Base-by-base conservation (phyloP, 805 yeast species). In the Kazachstania kunashirensis region DNA sequence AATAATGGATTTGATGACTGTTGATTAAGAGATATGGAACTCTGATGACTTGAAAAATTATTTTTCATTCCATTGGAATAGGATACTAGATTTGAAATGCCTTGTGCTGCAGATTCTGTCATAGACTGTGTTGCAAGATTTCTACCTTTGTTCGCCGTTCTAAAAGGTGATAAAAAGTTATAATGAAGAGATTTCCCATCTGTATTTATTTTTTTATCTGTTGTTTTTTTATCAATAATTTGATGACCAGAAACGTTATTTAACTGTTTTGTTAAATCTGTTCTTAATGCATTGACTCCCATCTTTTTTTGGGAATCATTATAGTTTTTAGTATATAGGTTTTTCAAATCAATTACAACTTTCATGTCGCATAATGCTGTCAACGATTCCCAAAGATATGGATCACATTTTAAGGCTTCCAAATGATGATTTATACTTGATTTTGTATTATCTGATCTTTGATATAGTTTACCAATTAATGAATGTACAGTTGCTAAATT, bases 351-450 rank as follows among this genome's bases (percentile, higher is more conserved):
- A 14, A 85, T 68, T 40, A 72, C 72, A 14, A 80, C 84, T 10
- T 94, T 92, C 61, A 80, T 62, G 33, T 68, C 67, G 48, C 85
- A 76, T 33, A 92, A 62, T 29, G 79, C 78, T 45, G 79, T 84
- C 44, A 84, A 77, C 0, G 96, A 85, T 52, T 85, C 96, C 73
- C 92, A 85, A 28, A 85, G 68, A 52, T 67, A 84, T 13, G 94
- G 95, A 53, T 92, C 83, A 44, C 68, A 60, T 41, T 75, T 74
- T 39, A 85, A 66, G 1, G 89, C 84, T 45, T 71, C 74, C 0
- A 84, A 70, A 53, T 79, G 83, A 49, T 75, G 72, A 33, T 79
- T 60, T 0, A 81, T 70, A 39, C 92, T 77, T 39, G 78, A 76
- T 45, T 75, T 72, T 5, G 64, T 52, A 50, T 81, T 84, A 17